phyloP scores from a whole-genome alignment of 768 basidiomycete genomes.

The Cantharellus cinnabarinus region DNA sequence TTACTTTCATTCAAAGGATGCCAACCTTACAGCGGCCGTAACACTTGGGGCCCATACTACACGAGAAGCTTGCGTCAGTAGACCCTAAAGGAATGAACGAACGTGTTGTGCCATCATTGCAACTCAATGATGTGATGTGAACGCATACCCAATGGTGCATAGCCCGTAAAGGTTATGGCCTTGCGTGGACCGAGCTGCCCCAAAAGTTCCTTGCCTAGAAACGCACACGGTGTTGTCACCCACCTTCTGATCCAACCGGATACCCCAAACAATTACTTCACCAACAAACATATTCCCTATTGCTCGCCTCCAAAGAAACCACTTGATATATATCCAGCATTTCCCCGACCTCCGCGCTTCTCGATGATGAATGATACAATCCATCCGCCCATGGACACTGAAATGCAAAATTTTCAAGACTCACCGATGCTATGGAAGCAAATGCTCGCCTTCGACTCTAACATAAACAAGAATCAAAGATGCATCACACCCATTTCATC shows the following conservation, averaged over 20 bases:
- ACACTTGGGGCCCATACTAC: neutral
- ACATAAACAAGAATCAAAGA: constrained; percentile 47
- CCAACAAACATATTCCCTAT: constrained; percentile 2
- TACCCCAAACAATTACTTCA: constrained; percentile 1
- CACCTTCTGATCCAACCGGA: constrained; percentile 30
- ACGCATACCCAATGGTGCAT: constrained; percentile 11
- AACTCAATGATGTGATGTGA: constrained; percentile 16
- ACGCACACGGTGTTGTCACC: neutral
- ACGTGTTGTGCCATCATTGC: neutral
- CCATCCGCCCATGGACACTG: constrained; percentile 5
- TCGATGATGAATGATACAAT: constrained; percentile 8
- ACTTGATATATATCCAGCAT: constrained; percentile 9
- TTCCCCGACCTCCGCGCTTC: constrained; percentile 6
- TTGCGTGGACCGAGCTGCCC: constrained; percentile 15
- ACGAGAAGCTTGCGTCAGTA: neutral
- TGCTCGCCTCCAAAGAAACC: constrained; percentile 21
- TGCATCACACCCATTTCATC: constrained; percentile 37
- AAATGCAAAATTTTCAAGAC: neutral
- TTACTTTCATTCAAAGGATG: neutral
- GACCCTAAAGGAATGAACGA: neutral
- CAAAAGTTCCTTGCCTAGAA: too few relatives aligned
- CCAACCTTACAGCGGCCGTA: constrained; percentile 1
- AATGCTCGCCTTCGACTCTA: constrained; percentile 33
- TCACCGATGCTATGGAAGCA: neutral
- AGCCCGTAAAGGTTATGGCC: constrained; percentile 19